Conservation (phyloP, 257 asterid genomes). For the Jasminum sambac region DNA sequence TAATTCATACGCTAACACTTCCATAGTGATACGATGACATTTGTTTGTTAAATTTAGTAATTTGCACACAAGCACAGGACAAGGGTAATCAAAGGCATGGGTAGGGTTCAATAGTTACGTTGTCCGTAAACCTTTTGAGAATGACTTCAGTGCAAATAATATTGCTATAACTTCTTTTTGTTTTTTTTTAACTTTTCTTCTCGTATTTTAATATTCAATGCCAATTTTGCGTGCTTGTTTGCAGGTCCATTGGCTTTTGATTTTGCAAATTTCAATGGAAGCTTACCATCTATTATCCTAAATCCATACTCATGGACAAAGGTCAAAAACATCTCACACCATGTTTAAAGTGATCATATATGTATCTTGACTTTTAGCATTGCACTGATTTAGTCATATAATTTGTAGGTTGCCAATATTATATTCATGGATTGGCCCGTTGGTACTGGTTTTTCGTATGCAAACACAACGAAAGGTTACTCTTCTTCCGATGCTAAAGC, state of each 20-base stretch:
- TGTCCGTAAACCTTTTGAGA: too few relatives aligned
- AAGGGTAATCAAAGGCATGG: too few relatives aligned
- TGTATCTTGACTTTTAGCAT: neutral
- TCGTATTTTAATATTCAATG: too few relatives aligned
- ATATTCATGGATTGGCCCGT: constrained; percentile 50
- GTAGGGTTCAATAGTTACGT: too few relatives aligned
- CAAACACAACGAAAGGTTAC: constrained; percentile 29
- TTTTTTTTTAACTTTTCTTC: too few relatives aligned
- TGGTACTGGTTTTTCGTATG: constrained; percentile 55
- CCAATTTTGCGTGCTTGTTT: neutral
- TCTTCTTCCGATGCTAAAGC: constrained; percentile 30
- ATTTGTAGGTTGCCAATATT: constrained; percentile 40
- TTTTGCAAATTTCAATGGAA: constrained; percentile 35
- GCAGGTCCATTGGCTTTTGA: constrained; percentile 58
- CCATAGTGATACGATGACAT: too few relatives aligned
- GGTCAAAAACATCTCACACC: constrained; percentile 26
- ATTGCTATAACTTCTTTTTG: too few relatives aligned
- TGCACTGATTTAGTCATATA: neutral
- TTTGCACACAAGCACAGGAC: too few relatives aligned
- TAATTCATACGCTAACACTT: too few relatives aligned
- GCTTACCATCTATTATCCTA: constrained; percentile 39
- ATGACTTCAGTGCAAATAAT: too few relatives aligned
- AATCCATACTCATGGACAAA: constrained; percentile 68
- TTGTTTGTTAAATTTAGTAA: too few relatives aligned
- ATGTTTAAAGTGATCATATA: neutral